phyloP scores from a whole-genome alignment of 75 land plant species.

The Picea sitchensis region DNA sequence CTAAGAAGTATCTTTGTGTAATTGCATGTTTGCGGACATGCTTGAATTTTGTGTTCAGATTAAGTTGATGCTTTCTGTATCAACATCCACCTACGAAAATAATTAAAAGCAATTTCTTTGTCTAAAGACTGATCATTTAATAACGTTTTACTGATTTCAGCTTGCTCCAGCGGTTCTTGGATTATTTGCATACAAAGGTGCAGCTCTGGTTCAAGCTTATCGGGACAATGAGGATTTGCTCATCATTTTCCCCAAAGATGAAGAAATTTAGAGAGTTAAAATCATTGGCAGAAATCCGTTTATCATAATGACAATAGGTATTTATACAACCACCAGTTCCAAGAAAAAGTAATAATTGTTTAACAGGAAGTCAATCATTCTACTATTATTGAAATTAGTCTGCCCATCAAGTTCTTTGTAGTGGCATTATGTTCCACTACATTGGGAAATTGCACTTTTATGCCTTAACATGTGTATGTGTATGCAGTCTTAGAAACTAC shows the following conservation, averaged over 20 bases:
- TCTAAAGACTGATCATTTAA: neutral
- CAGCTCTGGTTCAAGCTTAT: conserved; percentile 93
- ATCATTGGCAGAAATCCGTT: conserved; percentile 1
- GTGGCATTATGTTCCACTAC: neutral
- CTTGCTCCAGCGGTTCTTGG: conserved; percentile 86
- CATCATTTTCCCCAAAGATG: conserved; percentile 52
- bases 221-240: conserved; percentile 85
- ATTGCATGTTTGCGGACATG: too few relatives aligned
- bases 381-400: neutral
- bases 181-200: conserved; percentile 95
- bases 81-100: too few relatives aligned
- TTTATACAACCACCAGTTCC: neutral
- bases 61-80: too few relatives aligned
- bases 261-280: conserved; percentile 17
- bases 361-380: neutral
- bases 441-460: neutral
- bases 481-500: neutral
- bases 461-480: neutral
- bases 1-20: neutral
- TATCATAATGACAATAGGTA: neutral
- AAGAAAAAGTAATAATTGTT: neutral
- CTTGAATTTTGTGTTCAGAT: too few relatives aligned
- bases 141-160: conserved; percentile 29
- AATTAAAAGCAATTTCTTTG: conserved; percentile 1
- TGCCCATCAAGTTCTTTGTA: neutral